Conservation (phyloP, 2,329 filamentous ascomycete genomes). For the Pseudocercospora vitis region DNA sequence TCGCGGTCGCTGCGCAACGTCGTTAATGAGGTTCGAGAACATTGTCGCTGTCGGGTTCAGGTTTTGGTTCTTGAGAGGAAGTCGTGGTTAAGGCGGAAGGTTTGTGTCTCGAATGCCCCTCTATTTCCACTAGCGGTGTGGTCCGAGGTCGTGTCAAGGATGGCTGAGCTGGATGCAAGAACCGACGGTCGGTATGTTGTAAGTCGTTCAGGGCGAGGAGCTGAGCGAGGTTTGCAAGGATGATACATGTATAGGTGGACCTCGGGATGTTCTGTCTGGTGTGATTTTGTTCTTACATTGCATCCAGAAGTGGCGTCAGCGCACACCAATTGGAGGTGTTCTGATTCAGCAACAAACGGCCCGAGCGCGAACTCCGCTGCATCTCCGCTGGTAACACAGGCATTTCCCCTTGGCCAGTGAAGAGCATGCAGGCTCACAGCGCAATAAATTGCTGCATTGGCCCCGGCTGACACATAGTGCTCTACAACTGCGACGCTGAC, state of each 20-base stretch:
- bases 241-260: background rate
- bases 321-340: background rate
- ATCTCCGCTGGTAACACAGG: background rate
- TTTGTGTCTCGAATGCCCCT: slow-evolving; percentile 9
- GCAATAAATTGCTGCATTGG: too few species aligned
- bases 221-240: background rate
- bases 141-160: slow-evolving; percentile 14
- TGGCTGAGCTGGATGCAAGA: background rate
- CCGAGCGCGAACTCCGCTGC: background rate
- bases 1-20: slow-evolving; percentile 51
- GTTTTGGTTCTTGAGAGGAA: background rate
- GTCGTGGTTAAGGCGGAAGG: background rate
- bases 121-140: slow-evolving; percentile 14
- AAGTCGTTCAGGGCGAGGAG: background rate
- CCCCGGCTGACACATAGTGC: too few species aligned
- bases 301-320: background rate
- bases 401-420: too few species aligned
- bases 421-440: too few species aligned
- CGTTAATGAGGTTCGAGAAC: slow-evolving; percentile 55
- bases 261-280: slow-evolving; percentile 2
- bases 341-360: background rate
- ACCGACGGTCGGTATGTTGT: background rate
- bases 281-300: background rate
- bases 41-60: slow-evolving; percentile 38
- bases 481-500: too few species aligned